Conservation (phyloP, 176 grass and related monocot species). For the Oryza longistaminata region DNA sequence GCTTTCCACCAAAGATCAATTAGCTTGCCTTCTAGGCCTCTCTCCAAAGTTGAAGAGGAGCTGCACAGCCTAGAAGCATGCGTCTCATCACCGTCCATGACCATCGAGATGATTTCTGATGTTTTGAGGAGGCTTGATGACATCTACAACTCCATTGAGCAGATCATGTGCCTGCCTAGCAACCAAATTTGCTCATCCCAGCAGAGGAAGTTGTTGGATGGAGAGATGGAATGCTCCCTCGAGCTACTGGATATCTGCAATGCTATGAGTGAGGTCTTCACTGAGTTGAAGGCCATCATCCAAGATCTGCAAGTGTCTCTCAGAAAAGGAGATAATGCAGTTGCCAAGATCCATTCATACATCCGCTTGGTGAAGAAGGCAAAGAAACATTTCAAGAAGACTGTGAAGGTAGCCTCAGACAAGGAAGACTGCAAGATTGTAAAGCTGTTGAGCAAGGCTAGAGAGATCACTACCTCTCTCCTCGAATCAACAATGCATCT, state of each 20-base stretch:
- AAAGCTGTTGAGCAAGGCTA: constrained; percentile 8
- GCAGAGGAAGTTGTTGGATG: constrained; percentile 33
- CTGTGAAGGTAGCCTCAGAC: background rate
- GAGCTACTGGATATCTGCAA: constrained; percentile 41
- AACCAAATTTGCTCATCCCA: constrained; percentile 1
- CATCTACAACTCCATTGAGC: background rate
- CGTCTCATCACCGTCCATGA: background rate
- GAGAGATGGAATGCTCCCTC: constrained; percentile 42
- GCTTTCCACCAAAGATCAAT: constrained; percentile 28
- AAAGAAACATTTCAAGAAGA: constrained; percentile 38
- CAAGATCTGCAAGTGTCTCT: constrained; percentile 34
- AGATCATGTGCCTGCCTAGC: constrained; percentile 20
- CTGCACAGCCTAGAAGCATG: constrained; percentile 28
- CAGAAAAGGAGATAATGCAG: constrained; percentile 37
- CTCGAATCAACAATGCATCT: background rate
- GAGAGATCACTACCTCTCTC: constrained; percentile 15
- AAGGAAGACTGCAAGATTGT: background rate
- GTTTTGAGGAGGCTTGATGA: constrained; percentile 13
- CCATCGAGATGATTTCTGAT: background rate
- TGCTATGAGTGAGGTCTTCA: constrained; percentile 28
- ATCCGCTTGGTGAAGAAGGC: constrained; percentile 30
- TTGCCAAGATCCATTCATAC: constrained; percentile 32
- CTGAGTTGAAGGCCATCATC: constrained; percentile 28
- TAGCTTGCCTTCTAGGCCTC: constrained; percentile 39
- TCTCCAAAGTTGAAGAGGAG: constrained; percentile 21